Percentiles rank a stretch among this genome's conserved stretches.
phyloP scores from a whole-genome alignment of 2,329 filamentous ascomycete genomes.

The Aspergillus hortae region DNA sequence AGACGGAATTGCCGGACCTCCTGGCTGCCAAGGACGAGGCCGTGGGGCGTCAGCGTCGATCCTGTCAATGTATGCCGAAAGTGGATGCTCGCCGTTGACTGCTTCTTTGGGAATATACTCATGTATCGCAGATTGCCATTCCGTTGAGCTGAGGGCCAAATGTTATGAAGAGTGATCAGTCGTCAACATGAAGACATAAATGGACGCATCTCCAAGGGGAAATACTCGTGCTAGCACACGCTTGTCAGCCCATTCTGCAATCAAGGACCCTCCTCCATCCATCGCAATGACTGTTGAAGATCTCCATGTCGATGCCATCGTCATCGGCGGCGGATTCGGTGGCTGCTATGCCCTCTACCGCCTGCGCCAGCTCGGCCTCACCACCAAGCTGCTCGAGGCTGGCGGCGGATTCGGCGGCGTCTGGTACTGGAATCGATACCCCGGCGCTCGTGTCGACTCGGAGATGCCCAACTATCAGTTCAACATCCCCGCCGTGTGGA shows the following conservation, averaged over 20 bases:
- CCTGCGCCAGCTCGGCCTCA: not conserved
- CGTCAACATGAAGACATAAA: too few species aligned
- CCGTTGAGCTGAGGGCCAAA: too few species aligned
- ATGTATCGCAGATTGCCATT: not conserved
- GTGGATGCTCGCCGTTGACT: not conserved
- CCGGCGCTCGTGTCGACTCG: slow-evolving; percentile 44
- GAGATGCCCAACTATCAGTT: slow-evolving; percentile 54
- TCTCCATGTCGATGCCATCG: not conserved
- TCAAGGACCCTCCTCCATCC: not conserved
- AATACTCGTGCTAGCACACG: too few species aligned
- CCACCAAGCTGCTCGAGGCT: not conserved
- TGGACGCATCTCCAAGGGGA: too few species aligned
- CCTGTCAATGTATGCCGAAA: not conserved
- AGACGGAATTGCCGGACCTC: not conserved
- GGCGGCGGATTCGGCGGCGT: slow-evolving; percentile 36
- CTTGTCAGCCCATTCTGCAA: not conserved
- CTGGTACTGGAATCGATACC: slow-evolving; percentile 46
- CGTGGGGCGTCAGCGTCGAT: not conserved
- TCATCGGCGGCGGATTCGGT: not conserved
- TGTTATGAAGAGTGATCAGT: too few species aligned
- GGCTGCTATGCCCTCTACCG: not conserved
- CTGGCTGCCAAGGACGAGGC: not conserved
- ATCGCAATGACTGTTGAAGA: not conserved
- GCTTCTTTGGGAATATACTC: not conserved
- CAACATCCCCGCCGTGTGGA: slow-evolving; percentile 43